Evolutionary conservation across 192 early-diverging fungal genomes (phyloP), one percentile per base, ranked within the genome.

Genomic region (Coemansia sp.): DNA sequence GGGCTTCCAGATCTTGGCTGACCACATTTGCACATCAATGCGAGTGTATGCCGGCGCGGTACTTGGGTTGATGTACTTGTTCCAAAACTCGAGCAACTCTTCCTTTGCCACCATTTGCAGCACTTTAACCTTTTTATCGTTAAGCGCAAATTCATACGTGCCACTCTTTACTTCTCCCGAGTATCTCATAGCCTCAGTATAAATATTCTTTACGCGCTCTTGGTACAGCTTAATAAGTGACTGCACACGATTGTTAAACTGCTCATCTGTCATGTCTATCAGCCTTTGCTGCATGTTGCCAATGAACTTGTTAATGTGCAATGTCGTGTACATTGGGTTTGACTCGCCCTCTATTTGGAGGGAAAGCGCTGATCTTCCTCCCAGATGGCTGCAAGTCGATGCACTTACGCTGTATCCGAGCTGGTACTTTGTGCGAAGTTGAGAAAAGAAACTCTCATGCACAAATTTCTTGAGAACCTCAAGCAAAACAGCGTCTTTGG

Each of bases 391-490:
- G 24, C 22, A 25, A 22, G 8, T 24, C 0, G 8, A 10, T n/a
- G 65, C 51, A 27, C 14, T 1, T 8, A 74, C 65, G 0, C 81
- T 53, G 67, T 92, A 91, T 0, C 92, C 92, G 22, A 93, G 83
- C 68, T 92, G 89, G 62, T 93, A 89, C 65, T 97, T 94, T 9
- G 96, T 98, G 27, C 96, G 87, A 41, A 99, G 73, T 62, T 93
- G 88, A 70, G 96, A 88, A 79, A 97, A 99, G 56, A 87, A 88
- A 15, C 93, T 92, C 60, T 95, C 91, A 32, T 88, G 73, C 14
- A 88, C 73, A 60, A 96, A 90, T 36, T 93, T 91, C 0, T 81
- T 82, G 59, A 98, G 70, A 19, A 97, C 72, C 39, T 76, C 67
- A 9, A 91, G 65, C 2, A 86, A 51, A 3, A 51, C 24, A 2